Percentiles rank a stretch among this genome's conserved stretches.
phyloP scores from a whole-genome alignment of 2,329 filamentous ascomycete species.

The Anthostomella pinea region DNA sequence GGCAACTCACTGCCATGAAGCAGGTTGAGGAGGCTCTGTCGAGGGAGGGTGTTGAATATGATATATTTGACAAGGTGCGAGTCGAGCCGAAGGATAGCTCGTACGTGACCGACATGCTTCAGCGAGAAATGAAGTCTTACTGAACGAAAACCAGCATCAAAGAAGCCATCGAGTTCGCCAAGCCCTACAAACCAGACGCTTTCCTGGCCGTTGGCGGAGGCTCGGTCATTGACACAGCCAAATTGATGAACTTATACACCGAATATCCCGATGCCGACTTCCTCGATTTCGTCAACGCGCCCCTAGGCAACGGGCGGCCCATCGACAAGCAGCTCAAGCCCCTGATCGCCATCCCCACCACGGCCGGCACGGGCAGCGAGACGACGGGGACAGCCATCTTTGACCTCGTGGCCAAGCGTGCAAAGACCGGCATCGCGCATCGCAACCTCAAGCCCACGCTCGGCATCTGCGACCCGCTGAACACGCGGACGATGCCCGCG shows the following conservation, averaged over 20 bases:
- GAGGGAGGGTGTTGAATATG: conserved; percentile 74
- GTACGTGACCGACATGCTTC: conserved; percentile 43
- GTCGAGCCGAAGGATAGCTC: conserved; percentile 95
- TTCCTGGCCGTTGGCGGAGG: conserved; percentile 91
- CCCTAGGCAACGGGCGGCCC: conserved; percentile 78
- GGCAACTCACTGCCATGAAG: conserved; percentile 82
- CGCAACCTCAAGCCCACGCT: conserved; percentile 93
- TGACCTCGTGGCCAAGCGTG: conserved; percentile 82
- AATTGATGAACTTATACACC: conserved; percentile 96
- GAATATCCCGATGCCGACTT: conserved; percentile 90
- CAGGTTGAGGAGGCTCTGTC: conserved; percentile 80
- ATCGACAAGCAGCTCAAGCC: conserved; percentile 70
- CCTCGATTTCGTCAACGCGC: conserved; percentile 96
- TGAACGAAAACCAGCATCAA: conserved; percentile 58
- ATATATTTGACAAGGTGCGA: conserved; percentile 75
- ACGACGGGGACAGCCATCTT: conserved; percentile 98
- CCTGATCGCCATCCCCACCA: conserved; percentile 80
- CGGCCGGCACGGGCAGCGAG: conserved; percentile 84
- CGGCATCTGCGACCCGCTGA: conserved; percentile 80
- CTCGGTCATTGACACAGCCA: conserved; percentile 96
- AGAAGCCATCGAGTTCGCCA: conserved; percentile 84
- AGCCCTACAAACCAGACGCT: conserved; percentile 77
- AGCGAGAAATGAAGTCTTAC: conserved; percentile 1
- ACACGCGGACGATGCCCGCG: conserved; percentile 93
- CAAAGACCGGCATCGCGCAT: conserved; percentile 95